A percentile compares a stretch with the other conserved stretches of the same genome.
Evolutionary conservation across 2,329 filamentous ascomycete species (phyloP).

Genomic region (Stagonosporopsis chrysanthemi): DNA sequence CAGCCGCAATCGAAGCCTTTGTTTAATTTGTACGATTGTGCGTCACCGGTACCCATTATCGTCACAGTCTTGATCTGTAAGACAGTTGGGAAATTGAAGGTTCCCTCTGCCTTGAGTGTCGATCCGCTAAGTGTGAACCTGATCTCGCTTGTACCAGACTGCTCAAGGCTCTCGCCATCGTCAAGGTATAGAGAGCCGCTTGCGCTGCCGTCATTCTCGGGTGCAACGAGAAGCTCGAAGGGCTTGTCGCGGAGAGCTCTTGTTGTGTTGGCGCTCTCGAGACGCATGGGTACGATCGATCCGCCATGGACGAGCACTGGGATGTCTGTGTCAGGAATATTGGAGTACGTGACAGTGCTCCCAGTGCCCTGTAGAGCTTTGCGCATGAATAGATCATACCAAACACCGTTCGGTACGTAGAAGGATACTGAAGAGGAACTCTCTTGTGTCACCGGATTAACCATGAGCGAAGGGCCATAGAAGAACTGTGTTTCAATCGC

Average conservation of each 20-base stretch:
- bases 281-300: constrained; percentile 67
- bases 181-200: constrained; percentile 76
- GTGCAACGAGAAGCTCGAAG: constrained; percentile 76
- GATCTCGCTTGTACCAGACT: constrained; percentile 64
- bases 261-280: constrained; percentile 65
- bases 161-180: constrained; percentile 74
- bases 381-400: constrained; percentile 51
- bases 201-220: constrained; percentile 68
- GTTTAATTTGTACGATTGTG: constrained; percentile 34
- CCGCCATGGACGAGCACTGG: constrained; percentile 72
- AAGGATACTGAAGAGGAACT: constrained; percentile 60
- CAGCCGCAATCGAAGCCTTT: constrained; percentile 32
- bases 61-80: constrained; percentile 35
- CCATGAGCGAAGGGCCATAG: constrained; percentile 64
- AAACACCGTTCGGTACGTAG: constrained; percentile 65
- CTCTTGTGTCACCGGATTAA: constrained; percentile 63
- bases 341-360: constrained; percentile 52
- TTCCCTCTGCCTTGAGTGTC: constrained; percentile 60
- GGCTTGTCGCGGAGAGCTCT: constrained; percentile 68
- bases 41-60: constrained; percentile 28
- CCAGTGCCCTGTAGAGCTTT: constrained; percentile 49
- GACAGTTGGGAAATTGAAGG: constrained; percentile 59
- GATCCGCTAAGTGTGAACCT: constrained; percentile 66
- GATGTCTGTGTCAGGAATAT: constrained; percentile 61
- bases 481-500: constrained; percentile 64